These are phyloP conservation scores for Neospora caninum DNA, from an alignment of 169 alveolate genomes.

Conservation along the genomic window DNA sequence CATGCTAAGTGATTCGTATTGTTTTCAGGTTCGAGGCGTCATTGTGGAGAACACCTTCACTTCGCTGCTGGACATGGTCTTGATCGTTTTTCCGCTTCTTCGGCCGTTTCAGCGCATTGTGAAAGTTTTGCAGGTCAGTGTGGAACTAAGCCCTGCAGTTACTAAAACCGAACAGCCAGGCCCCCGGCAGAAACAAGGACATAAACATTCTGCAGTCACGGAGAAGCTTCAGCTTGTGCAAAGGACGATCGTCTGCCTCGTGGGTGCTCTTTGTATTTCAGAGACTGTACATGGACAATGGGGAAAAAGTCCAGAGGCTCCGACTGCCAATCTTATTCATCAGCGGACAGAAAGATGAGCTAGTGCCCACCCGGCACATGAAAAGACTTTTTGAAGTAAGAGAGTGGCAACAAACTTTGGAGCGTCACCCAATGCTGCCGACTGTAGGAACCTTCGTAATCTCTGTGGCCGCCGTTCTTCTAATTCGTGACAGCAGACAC, in stretches of 20 bases:
- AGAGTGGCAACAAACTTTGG: not conserved
- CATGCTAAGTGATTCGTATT: not conserved
- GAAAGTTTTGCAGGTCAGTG: conserved; percentile 57
- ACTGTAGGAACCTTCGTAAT: no score
- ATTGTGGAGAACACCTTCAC: conserved; percentile 83
- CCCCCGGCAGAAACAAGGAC: no score
- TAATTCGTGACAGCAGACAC: no score
- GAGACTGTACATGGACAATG: conserved; percentile 17
- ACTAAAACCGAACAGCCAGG: not conserved
- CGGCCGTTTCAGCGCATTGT: conserved; percentile 55
- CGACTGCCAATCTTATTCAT: conserved; percentile 60
- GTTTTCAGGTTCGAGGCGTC: conserved; percentile 72
- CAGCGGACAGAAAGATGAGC: conserved; percentile 52
- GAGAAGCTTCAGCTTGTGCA: no score
- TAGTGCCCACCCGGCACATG: conserved; percentile 58
- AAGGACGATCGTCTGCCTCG: no score
- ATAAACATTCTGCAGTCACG: no score
- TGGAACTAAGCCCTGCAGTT: not conserved
- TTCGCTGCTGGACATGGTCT: conserved; percentile 72
- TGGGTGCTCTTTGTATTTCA: not conserved
- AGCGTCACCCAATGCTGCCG: not conserved
- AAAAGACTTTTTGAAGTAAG: conserved; percentile 43
- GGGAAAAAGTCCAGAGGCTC: conserved; percentile 48
- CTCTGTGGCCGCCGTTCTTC: no score
- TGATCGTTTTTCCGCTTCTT: conserved; percentile 69